Evolutionary conservation across 2,329 filamentous ascomycete species (phyloP).

Genomic region (Hymenoscyphus fraxineus): DNA sequence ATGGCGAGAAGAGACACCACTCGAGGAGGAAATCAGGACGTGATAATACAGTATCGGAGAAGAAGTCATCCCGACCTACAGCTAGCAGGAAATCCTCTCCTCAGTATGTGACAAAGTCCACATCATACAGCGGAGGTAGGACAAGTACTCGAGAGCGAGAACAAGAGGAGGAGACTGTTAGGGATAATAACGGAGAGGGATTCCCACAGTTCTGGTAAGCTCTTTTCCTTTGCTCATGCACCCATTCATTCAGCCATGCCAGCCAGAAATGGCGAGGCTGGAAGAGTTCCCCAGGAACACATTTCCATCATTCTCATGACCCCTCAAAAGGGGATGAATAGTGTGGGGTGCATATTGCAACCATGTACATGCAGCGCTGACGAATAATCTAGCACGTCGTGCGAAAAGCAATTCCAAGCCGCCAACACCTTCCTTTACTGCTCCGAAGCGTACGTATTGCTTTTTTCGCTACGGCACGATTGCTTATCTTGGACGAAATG

Average conservation of each 20-base stretch:
- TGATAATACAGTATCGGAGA: conserved; percentile 20
- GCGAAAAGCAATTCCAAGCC: conserved; percentile 62
- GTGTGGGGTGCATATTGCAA: conserved; percentile 27
- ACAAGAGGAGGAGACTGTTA: conserved; percentile 22
- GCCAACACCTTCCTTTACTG: conserved; percentile 57
- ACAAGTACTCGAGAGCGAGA: conserved; percentile 17
- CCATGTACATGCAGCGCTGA: conserved; percentile 20
- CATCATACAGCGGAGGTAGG: conserved; percentile 8
- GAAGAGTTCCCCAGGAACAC: conserved; percentile 13
- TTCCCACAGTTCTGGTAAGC: conserved; percentile 65
- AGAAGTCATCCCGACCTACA: conserved; percentile 25
- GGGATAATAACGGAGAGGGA: conserved; percentile 52
- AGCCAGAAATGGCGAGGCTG: conserved; percentile 6
- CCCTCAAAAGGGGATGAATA: conserved; percentile 12
- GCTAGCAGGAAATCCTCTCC: conserved; percentile 22
- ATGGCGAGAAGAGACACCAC: conserved; percentile 21
- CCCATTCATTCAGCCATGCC: conserved; percentile 8
- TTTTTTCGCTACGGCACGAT: not conserved
- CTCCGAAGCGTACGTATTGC: conserved; percentile 54
- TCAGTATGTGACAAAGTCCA: conserved; percentile 20
- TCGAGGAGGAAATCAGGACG: conserved; percentile 29
- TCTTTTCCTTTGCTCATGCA: conserved; percentile 5
- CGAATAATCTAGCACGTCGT: conserved; percentile 52
- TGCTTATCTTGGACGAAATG: conserved; percentile 24
- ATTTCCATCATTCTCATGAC: conserved; percentile 6